Evolutionary conservation across 2,329 filamentous ascomycete species (phyloP).

Genomic region (Claviceps pusilla): DNA sequence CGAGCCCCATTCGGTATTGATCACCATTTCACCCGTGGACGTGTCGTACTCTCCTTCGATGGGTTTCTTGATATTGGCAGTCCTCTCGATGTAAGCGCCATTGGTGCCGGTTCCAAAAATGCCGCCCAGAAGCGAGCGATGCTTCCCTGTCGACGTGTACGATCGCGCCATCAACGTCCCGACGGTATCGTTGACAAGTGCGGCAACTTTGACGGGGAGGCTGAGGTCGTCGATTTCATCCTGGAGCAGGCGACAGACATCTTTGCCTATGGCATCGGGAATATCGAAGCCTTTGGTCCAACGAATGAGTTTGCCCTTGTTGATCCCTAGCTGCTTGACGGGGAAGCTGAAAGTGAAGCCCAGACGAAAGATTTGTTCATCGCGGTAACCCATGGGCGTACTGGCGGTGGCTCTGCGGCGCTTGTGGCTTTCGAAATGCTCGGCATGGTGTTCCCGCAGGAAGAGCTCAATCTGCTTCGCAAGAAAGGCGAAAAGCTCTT

Average conservation of each 20-base stretch:
- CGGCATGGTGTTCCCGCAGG: slow-evolving; percentile 70
- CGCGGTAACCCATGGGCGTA: slow-evolving; percentile 42
- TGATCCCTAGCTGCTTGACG: slow-evolving; percentile 84
- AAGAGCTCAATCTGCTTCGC: slow-evolving; percentile 86
- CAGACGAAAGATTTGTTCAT: slow-evolving; percentile 74
- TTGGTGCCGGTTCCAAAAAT: slow-evolving; percentile 98
- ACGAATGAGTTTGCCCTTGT: slow-evolving; percentile 82
- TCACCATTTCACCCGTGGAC: slow-evolving; percentile 82
- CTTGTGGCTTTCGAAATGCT: slow-evolving; percentile 63
- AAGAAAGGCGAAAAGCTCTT: slow-evolving; percentile 82
- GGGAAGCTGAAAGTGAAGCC: slow-evolving; percentile 99
- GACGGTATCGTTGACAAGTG: slow-evolving; percentile 93
- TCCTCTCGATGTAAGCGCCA: slow-evolving; percentile 90
- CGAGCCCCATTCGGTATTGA: slow-evolving; percentile 97
- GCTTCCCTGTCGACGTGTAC: slow-evolving; percentile 81
- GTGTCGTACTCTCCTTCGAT: slow-evolving; percentile 57
- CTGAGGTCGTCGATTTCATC: slow-evolving; percentile 72
- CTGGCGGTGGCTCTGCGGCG: slow-evolving; percentile 47
- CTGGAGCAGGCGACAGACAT: slow-evolving; percentile 84
- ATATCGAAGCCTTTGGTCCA: slow-evolving; percentile 99
- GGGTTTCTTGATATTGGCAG: slow-evolving; percentile 68
- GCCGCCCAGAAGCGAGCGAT: slow-evolving; percentile 75
- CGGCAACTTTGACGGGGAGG: slow-evolving; percentile 85
- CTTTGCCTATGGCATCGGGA: slow-evolving; percentile 80
- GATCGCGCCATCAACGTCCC: slow-evolving; percentile 95